phyloP scores from a whole-genome alignment of 2,329 filamentous ascomycete species.

The Parafenestella ontariensis region DNA sequence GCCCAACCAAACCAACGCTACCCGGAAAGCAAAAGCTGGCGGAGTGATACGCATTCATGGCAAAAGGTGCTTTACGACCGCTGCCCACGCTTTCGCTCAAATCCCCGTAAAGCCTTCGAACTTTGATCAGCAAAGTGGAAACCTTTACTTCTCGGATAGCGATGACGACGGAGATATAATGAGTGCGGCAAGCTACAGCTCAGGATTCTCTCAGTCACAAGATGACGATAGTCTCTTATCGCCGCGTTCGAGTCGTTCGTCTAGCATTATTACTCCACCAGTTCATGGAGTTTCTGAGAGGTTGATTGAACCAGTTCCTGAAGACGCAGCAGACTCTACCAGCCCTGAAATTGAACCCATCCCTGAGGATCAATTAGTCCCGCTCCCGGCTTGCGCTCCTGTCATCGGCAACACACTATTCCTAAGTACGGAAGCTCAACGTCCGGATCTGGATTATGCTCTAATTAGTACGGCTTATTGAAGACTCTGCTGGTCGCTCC shows the following conservation, averaged over 20 bases:
- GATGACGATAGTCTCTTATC: neutral
- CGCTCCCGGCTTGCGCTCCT: neutral
- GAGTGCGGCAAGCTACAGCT: slow-evolving; percentile 5
- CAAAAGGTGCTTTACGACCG: slow-evolving; percentile 2
- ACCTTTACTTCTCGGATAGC: slow-evolving; percentile 16
- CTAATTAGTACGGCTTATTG: neutral
- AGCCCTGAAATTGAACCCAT: neutral
- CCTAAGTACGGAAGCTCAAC: neutral
- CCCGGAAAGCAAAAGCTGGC: slow-evolving; percentile 8
- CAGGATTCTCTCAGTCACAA: neutral
- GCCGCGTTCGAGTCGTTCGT: neutral
- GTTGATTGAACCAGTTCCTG: neutral
- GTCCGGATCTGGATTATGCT: slow-evolving; percentile 14
- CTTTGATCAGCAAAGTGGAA: neutral
- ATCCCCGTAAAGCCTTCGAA: neutral
- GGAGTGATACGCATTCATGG: slow-evolving; percentile 5
- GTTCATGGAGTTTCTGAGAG: neutral
- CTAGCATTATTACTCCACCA: neutral
- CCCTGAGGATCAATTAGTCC: neutral
- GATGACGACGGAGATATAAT: slow-evolving; percentile 9
- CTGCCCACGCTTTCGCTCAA: slow-evolving; percentile 13
- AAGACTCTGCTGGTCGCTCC: neutral
- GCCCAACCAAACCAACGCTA: neutral
- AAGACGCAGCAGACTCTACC: neutral
- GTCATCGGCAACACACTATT: neutral